Evolutionary conservation across 345 rosid genomes (phyloP).

Genomic region (Rhodamnia rubescens): DNA sequence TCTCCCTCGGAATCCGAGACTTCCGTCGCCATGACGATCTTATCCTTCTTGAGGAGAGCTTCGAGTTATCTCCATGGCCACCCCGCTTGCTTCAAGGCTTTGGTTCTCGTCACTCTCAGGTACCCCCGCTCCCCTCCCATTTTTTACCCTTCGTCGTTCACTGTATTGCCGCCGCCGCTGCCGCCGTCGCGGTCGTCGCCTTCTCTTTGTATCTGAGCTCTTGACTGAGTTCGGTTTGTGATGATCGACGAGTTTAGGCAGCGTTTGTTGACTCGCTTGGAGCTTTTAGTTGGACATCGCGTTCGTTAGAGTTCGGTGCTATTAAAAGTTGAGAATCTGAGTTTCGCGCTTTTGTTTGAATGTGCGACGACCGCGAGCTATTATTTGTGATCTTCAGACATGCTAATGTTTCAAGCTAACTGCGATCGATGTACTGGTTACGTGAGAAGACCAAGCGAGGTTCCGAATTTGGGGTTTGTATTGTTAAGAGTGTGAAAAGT

Average conservation of each 20-base stretch:
- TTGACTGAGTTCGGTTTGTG: not conserved
- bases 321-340: too few relatives aligned
- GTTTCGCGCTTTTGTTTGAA: not conserved
- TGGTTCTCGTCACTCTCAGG: slow-evolving; percentile 68
- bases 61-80: slow-evolving; percentile 31
- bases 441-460: not conserved
- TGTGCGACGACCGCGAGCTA: not conserved
- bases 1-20: not conserved
- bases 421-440: not conserved
- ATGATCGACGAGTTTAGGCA: not conserved
- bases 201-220: not conserved
- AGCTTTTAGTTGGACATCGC: not conserved
- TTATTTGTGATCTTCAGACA: not conserved
- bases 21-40: slow-evolving; percentile 22
- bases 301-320: not conserved
- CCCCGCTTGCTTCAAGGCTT: slow-evolving; percentile 40
- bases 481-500: not conserved
- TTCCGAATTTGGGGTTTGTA: not conserved
- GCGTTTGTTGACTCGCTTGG: not conserved
- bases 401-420: not conserved
- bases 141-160: too few relatives aligned
- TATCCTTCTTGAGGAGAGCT: slow-evolving; percentile 51
- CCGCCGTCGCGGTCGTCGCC: not conserved
- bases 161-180: not conserved
- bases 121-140: slow-evolving; percentile 8